Conservation (phyloP, 2,329 filamentous ascomycete species). For the Curvularia verruculosa region DNA sequence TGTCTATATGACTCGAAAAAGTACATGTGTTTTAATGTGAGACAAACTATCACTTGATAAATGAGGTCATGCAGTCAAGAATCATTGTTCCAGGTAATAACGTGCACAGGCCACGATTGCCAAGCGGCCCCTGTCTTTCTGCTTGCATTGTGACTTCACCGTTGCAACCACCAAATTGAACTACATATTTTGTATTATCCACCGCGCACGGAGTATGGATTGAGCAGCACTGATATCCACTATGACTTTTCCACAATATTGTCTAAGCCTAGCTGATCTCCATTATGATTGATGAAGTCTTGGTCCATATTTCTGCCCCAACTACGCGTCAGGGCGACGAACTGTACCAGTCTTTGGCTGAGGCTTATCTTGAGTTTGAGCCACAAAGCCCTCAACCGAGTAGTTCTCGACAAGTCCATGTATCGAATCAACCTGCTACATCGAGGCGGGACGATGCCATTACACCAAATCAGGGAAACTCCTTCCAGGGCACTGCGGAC, state of each 20-base stretch:
- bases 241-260: constrained; percentile 14
- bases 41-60: neutral
- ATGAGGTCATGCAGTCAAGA: neutral
- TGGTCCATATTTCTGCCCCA: constrained; percentile 55
- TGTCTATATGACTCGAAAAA: constrained; percentile 1
- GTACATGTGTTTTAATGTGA: constrained; percentile 1
- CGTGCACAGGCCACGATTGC: constrained; percentile 6
- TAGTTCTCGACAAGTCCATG: neutral
- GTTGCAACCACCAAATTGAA: neutral
- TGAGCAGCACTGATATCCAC: constrained; percentile 3
- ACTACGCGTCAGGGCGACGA: constrained; percentile 52
- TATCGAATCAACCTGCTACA: neutral
- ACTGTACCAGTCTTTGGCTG: constrained; percentile 48
- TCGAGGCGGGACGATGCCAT: neutral
- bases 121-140: neutral
- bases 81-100: neutral
- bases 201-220: constrained; percentile 1
- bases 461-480: neutral
- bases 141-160: constrained; percentile 1
- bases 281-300: constrained; percentile 49
- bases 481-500: neutral
- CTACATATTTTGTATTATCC: neutral
- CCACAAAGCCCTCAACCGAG: constrained; percentile 7
- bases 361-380: constrained; percentile 50
- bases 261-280: constrained; percentile 5